These are phyloP conservation scores for Mortierella sp. DNA, from an alignment of 371 early-diverging fungal genomes.

Conservation along the genomic window DNA sequence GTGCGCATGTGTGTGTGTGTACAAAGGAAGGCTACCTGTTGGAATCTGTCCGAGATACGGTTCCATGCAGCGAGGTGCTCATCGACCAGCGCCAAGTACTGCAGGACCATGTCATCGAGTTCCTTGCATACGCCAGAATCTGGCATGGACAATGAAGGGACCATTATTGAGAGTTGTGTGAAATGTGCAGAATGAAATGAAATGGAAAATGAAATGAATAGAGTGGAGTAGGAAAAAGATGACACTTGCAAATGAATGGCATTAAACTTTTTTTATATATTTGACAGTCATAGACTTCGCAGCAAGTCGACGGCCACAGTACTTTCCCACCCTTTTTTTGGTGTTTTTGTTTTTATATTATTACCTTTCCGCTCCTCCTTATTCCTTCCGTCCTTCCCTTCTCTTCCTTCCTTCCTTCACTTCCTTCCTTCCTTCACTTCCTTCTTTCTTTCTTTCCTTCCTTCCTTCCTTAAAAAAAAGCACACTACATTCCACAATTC, in stretches of 20 bases:
- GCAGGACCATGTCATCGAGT: slow-evolving; percentile 30
- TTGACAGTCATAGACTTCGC: too few species aligned
- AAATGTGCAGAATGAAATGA: neutral
- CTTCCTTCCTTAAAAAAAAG: neutral
- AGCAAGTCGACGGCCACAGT: too few species aligned
- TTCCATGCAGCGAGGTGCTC: slow-evolving; percentile 35
- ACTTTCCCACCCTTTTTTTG: too few species aligned
- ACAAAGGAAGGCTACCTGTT: slow-evolving; percentile 27
- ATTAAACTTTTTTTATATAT: too few species aligned
- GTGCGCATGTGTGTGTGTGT: neutral
- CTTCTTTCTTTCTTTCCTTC: neutral
- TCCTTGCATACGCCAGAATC: slow-evolving; percentile 21
- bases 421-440: neutral
- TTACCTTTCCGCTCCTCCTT: too few species aligned
- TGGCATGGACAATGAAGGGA: neutral
- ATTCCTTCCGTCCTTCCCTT: too few species aligned
- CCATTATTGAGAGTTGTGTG: neutral
- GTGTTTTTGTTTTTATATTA: too few species aligned
- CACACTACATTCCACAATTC: neutral
- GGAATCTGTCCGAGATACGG: slow-evolving; percentile 38
- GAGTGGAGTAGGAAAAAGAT: neutral
- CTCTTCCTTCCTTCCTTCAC: neutral
- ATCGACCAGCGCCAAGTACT: slow-evolving; percentile 45
- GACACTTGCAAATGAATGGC: too few species aligned
- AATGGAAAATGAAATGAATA: too few species aligned